Conservation (phyloP, 169 alveolate genomes). For the Plasmodium gallinaceum region DNA sequence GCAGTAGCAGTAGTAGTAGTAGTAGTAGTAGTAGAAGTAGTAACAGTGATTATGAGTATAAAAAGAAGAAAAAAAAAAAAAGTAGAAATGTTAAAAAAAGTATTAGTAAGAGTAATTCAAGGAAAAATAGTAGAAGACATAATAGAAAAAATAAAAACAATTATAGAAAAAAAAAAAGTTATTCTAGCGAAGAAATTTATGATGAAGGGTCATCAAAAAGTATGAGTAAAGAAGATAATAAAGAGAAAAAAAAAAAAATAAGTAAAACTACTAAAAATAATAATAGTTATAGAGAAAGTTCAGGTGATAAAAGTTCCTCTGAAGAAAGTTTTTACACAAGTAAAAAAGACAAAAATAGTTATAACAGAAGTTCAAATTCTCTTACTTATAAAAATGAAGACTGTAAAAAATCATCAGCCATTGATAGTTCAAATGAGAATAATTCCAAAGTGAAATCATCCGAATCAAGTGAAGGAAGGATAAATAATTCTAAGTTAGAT, state of each 20-base stretch:
- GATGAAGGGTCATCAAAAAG: not conserved
- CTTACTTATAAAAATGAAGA: not conserved
- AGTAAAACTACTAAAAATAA: not conserved
- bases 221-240: not conserved
- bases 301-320: not conserved
- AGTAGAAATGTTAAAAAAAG: not conserved
- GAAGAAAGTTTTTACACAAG: not conserved
- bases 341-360: not conserved
- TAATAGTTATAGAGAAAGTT: not conserved
- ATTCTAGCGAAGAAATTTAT: not conserved
- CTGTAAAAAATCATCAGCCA: not conserved
- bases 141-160: not conserved
- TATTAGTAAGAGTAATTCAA: not conserved
- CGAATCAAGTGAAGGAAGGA: not conserved
- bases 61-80: not conserved
- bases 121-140: not conserved
- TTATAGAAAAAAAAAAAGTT: not conserved
- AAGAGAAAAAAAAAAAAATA: not conserved
- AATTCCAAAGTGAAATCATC: not conserved
- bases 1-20: not conserved
- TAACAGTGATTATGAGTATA: not conserved
- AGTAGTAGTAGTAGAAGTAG: constrained; percentile 8
- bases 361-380: not conserved
- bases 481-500: not conserved
- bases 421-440: not conserved